Evolutionary conservation across 2,329 filamentous ascomycete genomes (phyloP), one percentile per base, ranked within the genome.

Genomic region (Fusarium sp.): DNA sequence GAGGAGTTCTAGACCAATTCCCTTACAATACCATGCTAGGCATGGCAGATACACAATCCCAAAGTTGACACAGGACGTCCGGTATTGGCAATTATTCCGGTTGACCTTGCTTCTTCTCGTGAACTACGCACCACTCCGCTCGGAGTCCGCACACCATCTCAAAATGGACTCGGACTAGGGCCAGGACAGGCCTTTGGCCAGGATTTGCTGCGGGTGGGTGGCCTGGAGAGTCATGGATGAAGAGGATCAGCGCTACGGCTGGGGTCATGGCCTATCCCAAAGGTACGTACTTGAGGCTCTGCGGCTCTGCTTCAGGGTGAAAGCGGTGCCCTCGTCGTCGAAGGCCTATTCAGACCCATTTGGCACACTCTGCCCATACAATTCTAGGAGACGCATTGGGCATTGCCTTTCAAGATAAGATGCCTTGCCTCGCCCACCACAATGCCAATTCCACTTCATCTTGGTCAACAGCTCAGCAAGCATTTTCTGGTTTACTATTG

Each of bases 201-300:
- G 39, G 52, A 26, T 42, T 33, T 46, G 44, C 53, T 68, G 65
- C 65, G 55, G 59, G 40, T 49, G 24, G 44, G 39, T 60, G 24
- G 50, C 62, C 50, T 42, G 28, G 61, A 67, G 47, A 47, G 63
- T 68, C 36, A 28, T 31, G 34, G 63, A 57, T 50, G 22, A 39
- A 57, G 31, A 39, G 56, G 59, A 62, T 62, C 57, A 57, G 57
- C 57, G 39, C 49, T 49, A 38, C 39, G 40, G 38, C 26, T 52
- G 62, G 53, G 43, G 36, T 34, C 62, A 38, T 53, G 24, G 52
- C 38, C 58, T 49, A 44, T 42, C 53, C 53, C 59, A 33, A 26
- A 40, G 43, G 56, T 58, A 67, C 57, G 57, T 66, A 66, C 39
- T 34, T 61, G 66, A 38, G 66, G 66, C 66, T 69, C 56, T 57